Percentiles rank a stretch among this genome's conserved stretches.
Conservation (phyloP, 306 rosid genomes). For the Lathyrus aphaca region DNA sequence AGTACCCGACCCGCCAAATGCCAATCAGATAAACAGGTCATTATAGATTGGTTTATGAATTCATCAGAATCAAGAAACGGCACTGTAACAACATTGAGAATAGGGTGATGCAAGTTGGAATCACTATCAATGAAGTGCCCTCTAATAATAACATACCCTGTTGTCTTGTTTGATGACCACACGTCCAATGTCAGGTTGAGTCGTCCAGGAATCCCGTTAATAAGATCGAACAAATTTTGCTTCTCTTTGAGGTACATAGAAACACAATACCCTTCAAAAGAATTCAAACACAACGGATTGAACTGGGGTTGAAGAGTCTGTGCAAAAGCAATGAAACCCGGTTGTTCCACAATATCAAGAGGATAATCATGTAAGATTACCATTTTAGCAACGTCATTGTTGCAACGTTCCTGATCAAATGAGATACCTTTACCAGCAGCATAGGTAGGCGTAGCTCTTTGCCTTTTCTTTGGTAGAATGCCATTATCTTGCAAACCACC, state of each 20-base stretch:
- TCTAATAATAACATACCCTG: constrained; percentile 68
- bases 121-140: constrained; percentile 85
- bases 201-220: constrained; percentile 69
- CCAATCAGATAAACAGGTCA: constrained; percentile 80
- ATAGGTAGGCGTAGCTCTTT: constrained; percentile 46
- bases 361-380: constrained; percentile 86
- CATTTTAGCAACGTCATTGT: constrained; percentile 75
- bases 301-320: constrained; percentile 79
- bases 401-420: constrained; percentile 72
- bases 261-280: constrained; percentile 63
- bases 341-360: constrained; percentile 81
- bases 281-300: constrained; percentile 45
- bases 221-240: constrained; percentile 62
- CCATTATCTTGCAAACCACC: constrained; percentile 40
- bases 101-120: constrained; percentile 73
- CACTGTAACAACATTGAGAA: constrained; percentile 70
- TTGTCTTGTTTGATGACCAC: constrained; percentile 68
- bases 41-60: constrained; percentile 59
- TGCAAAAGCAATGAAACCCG: constrained; percentile 67
- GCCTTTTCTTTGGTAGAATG: constrained; percentile 60
- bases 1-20: constrained; percentile 69
- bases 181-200: constrained; percentile 80
- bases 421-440: constrained; percentile 48
- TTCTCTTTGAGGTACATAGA: constrained; percentile 64
- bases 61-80: constrained; percentile 67